Conservation (phyloP, 2,329 filamentous ascomycete species). For the Penicillium sp. region DNA sequence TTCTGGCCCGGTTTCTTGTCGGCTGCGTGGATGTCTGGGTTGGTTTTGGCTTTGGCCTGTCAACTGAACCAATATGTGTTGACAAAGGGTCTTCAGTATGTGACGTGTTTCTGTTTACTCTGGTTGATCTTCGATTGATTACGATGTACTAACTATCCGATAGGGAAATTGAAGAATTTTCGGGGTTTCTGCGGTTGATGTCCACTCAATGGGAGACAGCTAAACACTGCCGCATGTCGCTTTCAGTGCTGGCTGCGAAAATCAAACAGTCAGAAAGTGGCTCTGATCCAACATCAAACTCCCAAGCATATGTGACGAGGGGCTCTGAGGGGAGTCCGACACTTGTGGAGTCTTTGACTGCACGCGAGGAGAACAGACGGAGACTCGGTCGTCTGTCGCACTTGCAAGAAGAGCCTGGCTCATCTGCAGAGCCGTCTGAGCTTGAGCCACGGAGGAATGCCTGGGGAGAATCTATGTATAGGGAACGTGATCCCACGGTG, state of each 20-base stretch:
- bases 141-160: conserved; percentile 1
- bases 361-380: neutral
- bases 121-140: neutral
- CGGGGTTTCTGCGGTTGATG: conserved; percentile 36
- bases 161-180: conserved; percentile 40
- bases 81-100: conserved; percentile 35
- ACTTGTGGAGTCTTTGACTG: neutral
- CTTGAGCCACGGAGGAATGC: neutral
- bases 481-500: neutral
- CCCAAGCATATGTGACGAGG: conserved; percentile 14
- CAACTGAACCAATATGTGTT: conserved; percentile 42
- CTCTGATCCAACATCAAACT: neutral
- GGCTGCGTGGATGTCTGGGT: conserved; percentile 44
- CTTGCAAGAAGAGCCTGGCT: neutral
- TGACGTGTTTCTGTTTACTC: neutral
- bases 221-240: conserved; percentile 40
- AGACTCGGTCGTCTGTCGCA: neutral
- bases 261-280: conserved; percentile 24
- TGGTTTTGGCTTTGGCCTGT: conserved; percentile 45
- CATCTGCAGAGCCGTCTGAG: neutral
- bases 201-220: conserved; percentile 43
- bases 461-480: neutral
- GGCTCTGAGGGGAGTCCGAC: neutral
- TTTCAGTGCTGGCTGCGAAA: conserved; percentile 35
- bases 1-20: conserved; percentile 44